A percentile compares a stretch with the other conserved stretches of the same genome.
phyloP scores from a whole-genome alignment of 148 eudicot genomes.

The Amaranthus cruentus region DNA sequence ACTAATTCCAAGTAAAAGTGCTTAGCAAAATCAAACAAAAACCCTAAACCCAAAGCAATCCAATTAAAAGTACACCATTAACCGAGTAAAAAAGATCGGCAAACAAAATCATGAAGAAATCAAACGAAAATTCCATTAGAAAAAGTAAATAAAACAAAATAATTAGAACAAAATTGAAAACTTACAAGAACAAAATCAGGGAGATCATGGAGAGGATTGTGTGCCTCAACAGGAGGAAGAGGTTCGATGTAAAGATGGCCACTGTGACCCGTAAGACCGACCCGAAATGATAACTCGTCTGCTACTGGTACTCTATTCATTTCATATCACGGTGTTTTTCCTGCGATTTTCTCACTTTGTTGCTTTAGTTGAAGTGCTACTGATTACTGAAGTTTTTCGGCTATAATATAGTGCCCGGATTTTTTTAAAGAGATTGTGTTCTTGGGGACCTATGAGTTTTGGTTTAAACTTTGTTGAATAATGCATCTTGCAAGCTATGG shows the following conservation, averaged over 20 bases:
- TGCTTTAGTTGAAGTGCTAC: too few relatives aligned
- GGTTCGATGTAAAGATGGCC: constrained; percentile 79
- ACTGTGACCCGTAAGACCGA: constrained; percentile 76
- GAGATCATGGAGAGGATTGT: constrained; percentile 41
- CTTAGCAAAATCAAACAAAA: neutral
- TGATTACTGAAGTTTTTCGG: too few relatives aligned
- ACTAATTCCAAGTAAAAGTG: neutral
- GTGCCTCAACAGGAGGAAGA: constrained; percentile 69
- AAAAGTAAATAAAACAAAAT: neutral
- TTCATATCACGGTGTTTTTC: neutral
- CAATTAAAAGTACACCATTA: neutral
- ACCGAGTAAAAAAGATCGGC: neutral
- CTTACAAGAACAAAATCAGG: constrained; percentile 74
- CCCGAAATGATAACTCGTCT: constrained; percentile 64
- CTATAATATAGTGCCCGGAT: too few relatives aligned
- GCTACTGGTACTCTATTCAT: constrained; percentile 64
- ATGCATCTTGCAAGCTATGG: too few relatives aligned
- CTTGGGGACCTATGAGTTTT: too few relatives aligned
- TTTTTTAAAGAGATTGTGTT: too few relatives aligned
- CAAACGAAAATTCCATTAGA: neutral
- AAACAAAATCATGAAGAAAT: neutral
- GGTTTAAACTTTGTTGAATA: too few relatives aligned
- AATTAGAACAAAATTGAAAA: constrained; percentile 3
- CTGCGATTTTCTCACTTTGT: neutral
- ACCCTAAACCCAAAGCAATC: constrained; percentile 21